These are phyloP conservation scores for Lactifluus echinatus DNA, from an alignment of 768 basidiomycete species.

Conservation along the genomic window DNA sequence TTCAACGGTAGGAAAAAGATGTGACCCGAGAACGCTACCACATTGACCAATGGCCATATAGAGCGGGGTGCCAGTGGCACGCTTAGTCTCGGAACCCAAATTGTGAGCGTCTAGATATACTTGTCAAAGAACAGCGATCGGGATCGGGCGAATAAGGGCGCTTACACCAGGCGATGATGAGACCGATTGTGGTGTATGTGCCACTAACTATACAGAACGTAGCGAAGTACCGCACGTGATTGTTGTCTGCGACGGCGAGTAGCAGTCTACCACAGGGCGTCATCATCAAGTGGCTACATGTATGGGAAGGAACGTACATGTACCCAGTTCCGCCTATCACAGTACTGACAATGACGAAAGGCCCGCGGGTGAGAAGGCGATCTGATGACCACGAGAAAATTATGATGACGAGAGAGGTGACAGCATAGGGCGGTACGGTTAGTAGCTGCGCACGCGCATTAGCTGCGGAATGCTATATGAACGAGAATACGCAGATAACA, in stretches of 20 bases:
- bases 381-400: conserved; percentile 56
- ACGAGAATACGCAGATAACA: background rate
- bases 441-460: conserved; percentile 61
- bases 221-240: conserved; percentile 66
- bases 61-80: conserved; percentile 65
- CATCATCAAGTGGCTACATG: background rate
- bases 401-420: conserved; percentile 55
- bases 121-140: background rate
- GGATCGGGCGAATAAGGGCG: conserved; percentile 12
- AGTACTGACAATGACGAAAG: conserved; percentile 38
- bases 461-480: conserved; percentile 31
- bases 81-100: conserved; percentile 69
- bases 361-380: conserved; percentile 50
- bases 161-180: conserved; percentile 73
- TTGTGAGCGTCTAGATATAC: conserved; percentile 54
- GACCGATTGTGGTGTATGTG: conserved; percentile 67
- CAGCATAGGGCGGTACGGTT: conserved; percentile 76
- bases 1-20: conserved; percentile 57
- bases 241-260: conserved; percentile 42
- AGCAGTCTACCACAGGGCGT: conserved; percentile 37
- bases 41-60: conserved; percentile 78
- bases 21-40: conserved; percentile 68
- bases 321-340: conserved; percentile 51
- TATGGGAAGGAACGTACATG: conserved; percentile 35
- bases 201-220: conserved; percentile 70